Evolutionary conservation across 768 basidiomycete genomes (phyloP).

Genomic region (Boletus tylopilopsis): DNA sequence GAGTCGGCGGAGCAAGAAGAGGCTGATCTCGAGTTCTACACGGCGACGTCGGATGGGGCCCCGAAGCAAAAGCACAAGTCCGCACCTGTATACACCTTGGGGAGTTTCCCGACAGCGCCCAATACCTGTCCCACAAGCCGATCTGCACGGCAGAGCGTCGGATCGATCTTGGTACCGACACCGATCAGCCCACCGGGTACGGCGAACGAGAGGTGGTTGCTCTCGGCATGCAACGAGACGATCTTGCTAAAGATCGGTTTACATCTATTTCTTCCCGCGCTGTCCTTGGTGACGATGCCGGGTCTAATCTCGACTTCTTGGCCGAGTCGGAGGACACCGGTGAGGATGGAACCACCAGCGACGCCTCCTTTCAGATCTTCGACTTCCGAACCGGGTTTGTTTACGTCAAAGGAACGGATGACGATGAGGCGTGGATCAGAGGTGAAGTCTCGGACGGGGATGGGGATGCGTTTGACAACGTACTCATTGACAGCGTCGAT

Average conservation of each 20-base stretch:
- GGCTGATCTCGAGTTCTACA: conserved; percentile 83
- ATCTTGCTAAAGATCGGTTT: conserved; percentile 91
- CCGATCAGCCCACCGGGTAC: conserved; percentile 98
- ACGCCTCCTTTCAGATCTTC: conserved; percentile 98
- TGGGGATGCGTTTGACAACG: conserved; percentile 94
- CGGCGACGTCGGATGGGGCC: no score
- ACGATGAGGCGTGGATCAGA: conserved; percentile 93
- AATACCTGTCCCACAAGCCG: conserved; percentile 95
- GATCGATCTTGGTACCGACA: conserved; percentile 96
- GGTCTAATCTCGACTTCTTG: conserved; percentile 96
- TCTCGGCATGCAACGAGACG: conserved; percentile 91
- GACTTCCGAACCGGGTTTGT: conserved; percentile 97
- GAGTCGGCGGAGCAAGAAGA: conserved; percentile 92
- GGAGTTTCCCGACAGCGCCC: conserved; percentile 91
- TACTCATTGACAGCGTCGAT: conserved; percentile 99
- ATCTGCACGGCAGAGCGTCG: conserved; percentile 95
- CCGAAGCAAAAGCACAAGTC: neutral
- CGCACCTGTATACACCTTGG: conserved; percentile 85
- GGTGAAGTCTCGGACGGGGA: conserved; percentile 90
- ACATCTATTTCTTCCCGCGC: conserved; percentile 83
- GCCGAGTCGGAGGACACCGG: conserved; percentile 85
- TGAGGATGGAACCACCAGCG: conserved; percentile 94
- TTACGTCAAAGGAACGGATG: conserved; percentile 99
- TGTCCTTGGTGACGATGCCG: conserved; percentile 95
- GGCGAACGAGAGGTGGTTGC: conserved; percentile 89